Conservation (phyloP, 2,329 filamentous ascomycete genomes). For the Exophiala aquamarina region DNA sequence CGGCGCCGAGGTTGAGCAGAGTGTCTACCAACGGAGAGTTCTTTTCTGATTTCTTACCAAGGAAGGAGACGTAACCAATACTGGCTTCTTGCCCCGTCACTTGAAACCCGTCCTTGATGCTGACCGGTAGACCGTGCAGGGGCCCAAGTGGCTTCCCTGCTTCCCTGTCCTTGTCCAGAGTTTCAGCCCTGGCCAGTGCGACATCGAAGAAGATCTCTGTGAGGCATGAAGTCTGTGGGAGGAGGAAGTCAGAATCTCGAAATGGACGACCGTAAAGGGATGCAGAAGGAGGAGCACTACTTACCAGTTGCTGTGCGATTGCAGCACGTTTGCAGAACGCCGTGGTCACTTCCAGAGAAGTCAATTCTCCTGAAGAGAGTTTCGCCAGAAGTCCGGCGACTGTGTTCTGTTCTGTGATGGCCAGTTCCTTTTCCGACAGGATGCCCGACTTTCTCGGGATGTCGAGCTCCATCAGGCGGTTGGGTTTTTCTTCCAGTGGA, state of each 20-base stretch:
- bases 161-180: constrained; percentile 28
- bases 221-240: constrained; percentile 27
- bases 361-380: constrained; percentile 23
- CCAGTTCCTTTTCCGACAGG: constrained; percentile 43
- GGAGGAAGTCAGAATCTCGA: background rate
- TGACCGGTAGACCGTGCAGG: constrained; percentile 34
- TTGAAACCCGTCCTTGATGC: constrained; percentile 34
- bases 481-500: constrained; percentile 23
- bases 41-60: constrained; percentile 30
- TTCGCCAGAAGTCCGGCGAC: constrained; percentile 37
- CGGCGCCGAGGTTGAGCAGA: constrained; percentile 46
- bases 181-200: constrained; percentile 29
- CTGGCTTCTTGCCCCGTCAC: constrained; percentile 28
- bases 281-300: too few relatives aligned
- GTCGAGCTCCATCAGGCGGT: constrained; percentile 31
- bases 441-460: constrained; percentile 44
- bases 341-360: constrained; percentile 26
- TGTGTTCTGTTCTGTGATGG: constrained; percentile 51
- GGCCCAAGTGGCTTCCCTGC: constrained; percentile 31
- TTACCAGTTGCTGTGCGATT: constrained; percentile 28
- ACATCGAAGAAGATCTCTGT: constrained; percentile 33
- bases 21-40: constrained; percentile 34
- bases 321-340: constrained; percentile 31
- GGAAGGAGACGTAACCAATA: constrained; percentile 38
- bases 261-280: too few relatives aligned